Evolutionary conservation across 352 stramenopile species (phyloP).

Genomic region (Thraustochytrium sp.): DNA sequence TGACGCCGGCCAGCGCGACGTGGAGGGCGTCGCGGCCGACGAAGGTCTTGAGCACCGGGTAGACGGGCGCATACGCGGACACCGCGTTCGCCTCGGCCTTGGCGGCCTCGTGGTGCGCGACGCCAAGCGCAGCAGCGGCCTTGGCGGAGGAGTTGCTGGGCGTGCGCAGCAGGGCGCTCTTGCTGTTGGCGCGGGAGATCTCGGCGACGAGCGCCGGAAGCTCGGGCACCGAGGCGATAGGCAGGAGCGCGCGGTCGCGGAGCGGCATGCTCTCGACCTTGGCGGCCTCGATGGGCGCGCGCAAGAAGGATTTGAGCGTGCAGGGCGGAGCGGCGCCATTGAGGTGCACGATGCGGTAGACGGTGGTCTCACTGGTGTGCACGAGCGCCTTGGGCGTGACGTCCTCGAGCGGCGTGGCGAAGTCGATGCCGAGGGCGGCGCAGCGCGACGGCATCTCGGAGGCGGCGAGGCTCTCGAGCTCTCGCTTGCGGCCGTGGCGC

Average conservation of each 20-base stretch:
- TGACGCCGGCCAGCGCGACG: constrained; percentile 7
- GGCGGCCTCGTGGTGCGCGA: too few relatives aligned
- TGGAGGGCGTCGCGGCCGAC: constrained; percentile 1
- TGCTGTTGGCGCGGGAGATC: background rate
- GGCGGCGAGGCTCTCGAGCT: constrained; percentile 15
- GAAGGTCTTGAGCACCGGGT: constrained; percentile 37
- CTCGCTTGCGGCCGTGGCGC: background rate
- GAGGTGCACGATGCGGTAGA: background rate
- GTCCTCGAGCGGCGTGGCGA: background rate
- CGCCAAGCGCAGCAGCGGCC: too few relatives aligned
- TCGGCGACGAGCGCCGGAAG: background rate
- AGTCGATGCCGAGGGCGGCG: background rate
- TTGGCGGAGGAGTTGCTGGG: too few relatives aligned
- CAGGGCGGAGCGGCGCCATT: background rate
- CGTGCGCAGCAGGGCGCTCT: background rate
- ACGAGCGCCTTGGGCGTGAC: background rate
- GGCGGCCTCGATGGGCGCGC: background rate
- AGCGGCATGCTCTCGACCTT: constrained; percentile 1
- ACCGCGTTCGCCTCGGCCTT: background rate
- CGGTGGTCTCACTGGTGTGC: background rate
- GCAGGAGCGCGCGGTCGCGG: constrained; percentile 17
- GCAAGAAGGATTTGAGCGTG: constrained; percentile 9
- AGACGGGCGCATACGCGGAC: background rate
- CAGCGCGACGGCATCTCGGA: background rate
- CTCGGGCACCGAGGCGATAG: background rate